Evolutionary conservation across 2,329 filamentous ascomycete species (phyloP).

Genomic region (Ophiocordyceps camponoti-floridani): DNA sequence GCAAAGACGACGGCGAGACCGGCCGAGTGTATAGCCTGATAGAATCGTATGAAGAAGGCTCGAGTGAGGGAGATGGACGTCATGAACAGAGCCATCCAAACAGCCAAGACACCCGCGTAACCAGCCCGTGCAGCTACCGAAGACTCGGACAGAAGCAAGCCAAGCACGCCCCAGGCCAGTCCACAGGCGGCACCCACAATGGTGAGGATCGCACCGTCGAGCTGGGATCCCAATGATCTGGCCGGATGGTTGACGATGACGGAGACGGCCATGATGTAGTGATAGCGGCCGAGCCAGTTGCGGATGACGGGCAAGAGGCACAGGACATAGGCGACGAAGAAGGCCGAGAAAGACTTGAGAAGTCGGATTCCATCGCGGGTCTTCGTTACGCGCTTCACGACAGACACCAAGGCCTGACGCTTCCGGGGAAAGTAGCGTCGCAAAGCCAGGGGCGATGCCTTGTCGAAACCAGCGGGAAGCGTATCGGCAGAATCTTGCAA

Average conservation of each 20-base stretch:
- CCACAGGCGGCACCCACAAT: constrained; percentile 34
- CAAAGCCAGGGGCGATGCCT: constrained; percentile 26
- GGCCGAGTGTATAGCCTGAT: constrained; percentile 34
- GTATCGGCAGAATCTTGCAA: constrained; percentile 22
- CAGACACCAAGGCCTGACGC: constrained; percentile 22
- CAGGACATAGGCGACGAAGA: constrained; percentile 35
- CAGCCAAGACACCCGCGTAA: constrained; percentile 35
- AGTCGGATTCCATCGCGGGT: constrained; percentile 33
- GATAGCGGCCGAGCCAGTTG: constrained; percentile 33
- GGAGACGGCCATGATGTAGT: constrained; percentile 37
- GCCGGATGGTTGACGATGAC: constrained; percentile 40
- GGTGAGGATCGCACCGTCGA: constrained; percentile 35
- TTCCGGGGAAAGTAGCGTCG: constrained; percentile 28
- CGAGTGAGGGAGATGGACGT: constrained; percentile 31
- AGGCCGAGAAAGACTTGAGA: constrained; percentile 34
- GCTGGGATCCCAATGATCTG: constrained; percentile 34
- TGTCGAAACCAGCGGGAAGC: constrained; percentile 26
- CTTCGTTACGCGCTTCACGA: constrained; percentile 21
- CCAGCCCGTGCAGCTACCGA: constrained; percentile 24
- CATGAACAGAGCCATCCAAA: constrained; percentile 36
- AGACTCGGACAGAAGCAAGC: constrained; percentile 33
- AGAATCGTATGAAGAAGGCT: constrained; percentile 36
- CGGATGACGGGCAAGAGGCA: constrained; percentile 31
- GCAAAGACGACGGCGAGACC: constrained; percentile 37
- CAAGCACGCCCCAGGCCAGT: constrained; percentile 35